These are phyloP conservation scores for Eucalyptus curtisii DNA, from an alignment of 345 rosid species.

Conservation along the genomic window DNA sequence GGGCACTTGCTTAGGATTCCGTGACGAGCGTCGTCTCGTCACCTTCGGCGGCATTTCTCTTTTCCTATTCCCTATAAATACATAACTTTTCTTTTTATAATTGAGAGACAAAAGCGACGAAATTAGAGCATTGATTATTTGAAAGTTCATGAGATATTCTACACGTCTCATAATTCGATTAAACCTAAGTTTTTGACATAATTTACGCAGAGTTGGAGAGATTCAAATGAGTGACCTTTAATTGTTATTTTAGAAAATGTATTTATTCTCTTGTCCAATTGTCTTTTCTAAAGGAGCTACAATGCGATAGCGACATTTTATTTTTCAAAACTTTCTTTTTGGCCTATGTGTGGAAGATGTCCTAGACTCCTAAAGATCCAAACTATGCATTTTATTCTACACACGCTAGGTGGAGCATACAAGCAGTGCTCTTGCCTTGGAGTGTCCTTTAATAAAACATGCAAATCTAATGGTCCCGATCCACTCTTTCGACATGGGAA, in stretches of 20 bases:
- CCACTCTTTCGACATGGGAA: background rate
- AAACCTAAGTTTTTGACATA: background rate
- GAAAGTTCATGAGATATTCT: background rate
- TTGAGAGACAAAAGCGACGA: background rate
- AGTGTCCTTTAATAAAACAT: background rate
- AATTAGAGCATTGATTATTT: background rate
- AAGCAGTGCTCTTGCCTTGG: background rate
- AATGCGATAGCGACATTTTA: background rate
- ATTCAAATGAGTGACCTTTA: background rate
- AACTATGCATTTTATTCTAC: background rate
- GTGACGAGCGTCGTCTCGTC: background rate
- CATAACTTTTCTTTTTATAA: background rate
- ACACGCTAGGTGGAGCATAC: background rate
- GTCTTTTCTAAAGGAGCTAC: background rate
- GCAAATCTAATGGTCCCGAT: background rate
- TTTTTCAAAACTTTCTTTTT: background rate
- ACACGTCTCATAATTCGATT: background rate
- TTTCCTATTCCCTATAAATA: background rate
- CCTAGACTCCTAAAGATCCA: background rate
- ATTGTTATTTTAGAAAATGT: background rate
- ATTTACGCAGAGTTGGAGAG: background rate
- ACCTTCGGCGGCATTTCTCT: background rate
- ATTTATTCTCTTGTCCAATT: background rate
- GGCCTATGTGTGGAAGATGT: background rate
- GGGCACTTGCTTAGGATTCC: background rate